These are phyloP conservation scores for Lasiosphaeriaceae sp. DNA, from an alignment of 495 filamentous ascomycete species.

Conservation along the genomic window DNA sequence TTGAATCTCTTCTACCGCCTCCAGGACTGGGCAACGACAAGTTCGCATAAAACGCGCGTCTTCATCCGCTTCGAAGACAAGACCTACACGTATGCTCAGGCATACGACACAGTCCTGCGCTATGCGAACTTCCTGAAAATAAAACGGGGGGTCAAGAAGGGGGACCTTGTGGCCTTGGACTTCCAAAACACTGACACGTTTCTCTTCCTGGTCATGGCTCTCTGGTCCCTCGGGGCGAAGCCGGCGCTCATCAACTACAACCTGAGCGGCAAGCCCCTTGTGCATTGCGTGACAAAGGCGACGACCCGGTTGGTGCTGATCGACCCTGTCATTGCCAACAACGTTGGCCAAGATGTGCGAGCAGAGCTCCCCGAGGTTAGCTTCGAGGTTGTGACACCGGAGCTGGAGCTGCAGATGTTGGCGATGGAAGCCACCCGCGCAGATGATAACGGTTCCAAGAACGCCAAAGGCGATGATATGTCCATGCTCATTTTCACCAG, in stretches of 20 bases:
- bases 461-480: conserved; percentile 52
- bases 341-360: conserved; percentile 45
- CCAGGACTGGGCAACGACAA: conserved; percentile 61
- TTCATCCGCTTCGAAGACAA: conserved; percentile 75
- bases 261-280: conserved; percentile 65
- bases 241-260: conserved; percentile 98
- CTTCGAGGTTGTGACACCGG: conserved; percentile 59
- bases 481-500: conserved; percentile 79
- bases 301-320: conserved; percentile 68
- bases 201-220: conserved; percentile 75
- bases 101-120: conserved; percentile 68
- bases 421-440: conserved; percentile 56
- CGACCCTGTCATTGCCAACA: conserved; percentile 59
- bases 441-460: conserved; percentile 56
- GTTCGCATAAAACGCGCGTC: conserved; percentile 49
- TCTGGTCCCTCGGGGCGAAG: conserved; percentile 84
- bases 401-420: conserved; percentile 59
- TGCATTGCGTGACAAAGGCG: conserved; percentile 74
- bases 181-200: conserved; percentile 83
- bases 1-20: conserved; percentile 78
- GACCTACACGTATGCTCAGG: conserved; percentile 75
- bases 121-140: conserved; percentile 82
- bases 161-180: conserved; percentile 84
- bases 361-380: conserved; percentile 43
- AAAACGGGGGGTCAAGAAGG: conserved; percentile 61